Evolutionary conservation across 768 basidiomycete genomes (phyloP).

Genomic region (Lyophyllum shimeji): DNA sequence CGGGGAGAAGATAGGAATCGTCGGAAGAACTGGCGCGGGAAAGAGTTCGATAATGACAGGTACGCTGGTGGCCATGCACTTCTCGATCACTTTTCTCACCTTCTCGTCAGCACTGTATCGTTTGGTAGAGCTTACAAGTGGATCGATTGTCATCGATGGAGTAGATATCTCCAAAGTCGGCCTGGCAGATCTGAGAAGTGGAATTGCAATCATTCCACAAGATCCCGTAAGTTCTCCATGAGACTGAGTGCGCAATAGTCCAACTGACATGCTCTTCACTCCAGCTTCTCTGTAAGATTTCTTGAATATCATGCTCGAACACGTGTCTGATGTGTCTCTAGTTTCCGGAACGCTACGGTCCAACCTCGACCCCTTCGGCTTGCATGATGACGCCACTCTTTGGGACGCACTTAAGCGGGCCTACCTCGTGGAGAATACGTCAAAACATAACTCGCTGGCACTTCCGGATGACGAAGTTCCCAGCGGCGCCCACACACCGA

Average conservation of each 20-base stretch:
- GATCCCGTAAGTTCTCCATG: conserved; percentile 57
- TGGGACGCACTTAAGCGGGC: conserved; percentile 90
- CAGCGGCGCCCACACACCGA: conserved; percentile 43
- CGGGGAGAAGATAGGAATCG: conserved; percentile 92
- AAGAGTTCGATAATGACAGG: conserved; percentile 87
- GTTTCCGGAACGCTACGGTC: conserved; percentile 79
- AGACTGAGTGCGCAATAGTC: not conserved
- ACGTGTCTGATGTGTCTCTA: conserved; percentile 28
- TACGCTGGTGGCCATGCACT: conserved; percentile 24
- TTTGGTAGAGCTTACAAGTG: conserved; percentile 75
- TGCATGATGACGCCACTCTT: conserved; percentile 75
- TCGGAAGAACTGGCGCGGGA: conserved; percentile 85
- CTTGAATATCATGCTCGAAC: not conserved
- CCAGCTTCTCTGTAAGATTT: conserved; percentile 47
- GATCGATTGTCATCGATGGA: conserved; percentile 77
- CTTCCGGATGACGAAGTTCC: conserved; percentile 31
- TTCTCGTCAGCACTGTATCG: not conserved
- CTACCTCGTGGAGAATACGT: conserved; percentile 66
- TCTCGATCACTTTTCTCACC: not conserved
- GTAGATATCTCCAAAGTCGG: conserved; percentile 85
- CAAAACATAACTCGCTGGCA: conserved; percentile 26
- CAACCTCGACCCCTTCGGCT: conserved; percentile 88
- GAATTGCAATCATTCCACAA: conserved; percentile 81
- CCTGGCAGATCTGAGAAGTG: conserved; percentile 65
- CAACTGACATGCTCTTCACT: conserved; percentile 6